Evolutionary conservation across 129 eudicot genomes (phyloP), one percentile per base, ranked within the genome.

Genomic region (Flaveria ramosissima): DNA sequence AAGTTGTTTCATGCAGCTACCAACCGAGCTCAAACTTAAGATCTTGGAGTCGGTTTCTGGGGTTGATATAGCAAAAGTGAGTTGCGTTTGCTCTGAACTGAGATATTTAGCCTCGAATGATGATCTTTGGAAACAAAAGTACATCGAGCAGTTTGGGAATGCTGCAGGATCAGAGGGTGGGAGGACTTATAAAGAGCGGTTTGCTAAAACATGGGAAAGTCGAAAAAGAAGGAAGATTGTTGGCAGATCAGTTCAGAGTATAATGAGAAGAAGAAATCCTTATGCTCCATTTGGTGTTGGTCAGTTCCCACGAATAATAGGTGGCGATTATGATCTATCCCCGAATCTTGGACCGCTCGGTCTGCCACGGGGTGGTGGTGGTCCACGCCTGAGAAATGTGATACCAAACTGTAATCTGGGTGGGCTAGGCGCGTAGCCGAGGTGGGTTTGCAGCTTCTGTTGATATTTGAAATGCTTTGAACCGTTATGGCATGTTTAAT

Each of bases 101-200:
- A 66, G 86, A 19, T 87, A 87, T 41, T 50, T 92, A 45, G 75
- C 84, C 3, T 87, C 91, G 5, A 85, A 78, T 11, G 88, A 87
- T 27, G 92, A 87, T 39, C 39, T 92, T 20, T 92, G 96, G 97
- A 89, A 72, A 78, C 62, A 71, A 63, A 92, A 87, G 79, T 89
- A 55, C 9, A 42, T 42, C 3, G 72, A 67, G 52, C 81, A 88
- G 53, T 94, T 91, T 64, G 89, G 93, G 11, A 60, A 71, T 47
- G 72, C 26, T 9, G 76, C 21, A 32, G 65, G 27, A 4, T 74
- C 53, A 0, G 82, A 83, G 16, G 77, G 71, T 15, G 83, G 79
- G 39, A 70, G 69, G 48, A 68, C 68, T 19, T 93, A 86, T 84
- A 93, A 89, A 75, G 75, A 80, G 48, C 79, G 78, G 65, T 93